Percentiles rank a stretch among this genome's conserved stretches.
Conservation (phyloP, 108 stramenopile genomes). For the Nitzschia sp. region DNA sequence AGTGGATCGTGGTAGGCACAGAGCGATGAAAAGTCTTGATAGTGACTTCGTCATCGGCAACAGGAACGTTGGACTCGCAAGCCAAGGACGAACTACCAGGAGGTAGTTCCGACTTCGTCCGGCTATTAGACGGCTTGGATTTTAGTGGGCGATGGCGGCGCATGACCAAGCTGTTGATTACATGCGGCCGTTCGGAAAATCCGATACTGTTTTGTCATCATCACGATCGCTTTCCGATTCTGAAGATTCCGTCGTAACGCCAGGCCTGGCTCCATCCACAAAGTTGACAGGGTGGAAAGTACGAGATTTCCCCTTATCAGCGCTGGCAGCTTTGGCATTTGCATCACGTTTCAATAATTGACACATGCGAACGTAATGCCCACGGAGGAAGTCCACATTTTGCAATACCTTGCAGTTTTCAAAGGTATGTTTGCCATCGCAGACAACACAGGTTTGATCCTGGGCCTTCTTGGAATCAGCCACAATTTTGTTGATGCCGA, state of each 20-base stretch:
- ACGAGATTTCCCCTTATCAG: neutral
- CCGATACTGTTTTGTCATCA: neutral
- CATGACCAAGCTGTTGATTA: constrained; percentile 10
- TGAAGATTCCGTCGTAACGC: neutral
- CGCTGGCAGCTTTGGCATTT: neutral
- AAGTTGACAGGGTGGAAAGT: neutral
- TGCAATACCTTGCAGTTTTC: neutral
- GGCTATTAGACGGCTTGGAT: neutral
- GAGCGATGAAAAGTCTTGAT: too few species aligned
- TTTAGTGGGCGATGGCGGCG: neutral
- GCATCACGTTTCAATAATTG: neutral
- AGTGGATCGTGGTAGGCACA: neutral
- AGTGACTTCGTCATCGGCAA: too few species aligned
- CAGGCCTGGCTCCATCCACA: too few species aligned
- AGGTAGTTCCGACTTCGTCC: too few species aligned
- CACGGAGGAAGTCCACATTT: neutral
- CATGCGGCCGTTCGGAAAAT: constrained; percentile 6
- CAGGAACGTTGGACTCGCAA: too few species aligned
- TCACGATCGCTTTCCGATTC: neutral
- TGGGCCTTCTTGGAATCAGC: neutral
- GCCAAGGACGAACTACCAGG: too few species aligned
- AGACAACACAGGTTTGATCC: neutral
- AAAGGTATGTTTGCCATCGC: neutral
- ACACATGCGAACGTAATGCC: neutral
- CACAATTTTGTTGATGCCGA: too few species aligned